Evolutionary conservation across 371 early-diverging fungal genomes (phyloP), one percentile per base, ranked within the genome.

Genomic region (Choanephora cucurbitarum): DNA sequence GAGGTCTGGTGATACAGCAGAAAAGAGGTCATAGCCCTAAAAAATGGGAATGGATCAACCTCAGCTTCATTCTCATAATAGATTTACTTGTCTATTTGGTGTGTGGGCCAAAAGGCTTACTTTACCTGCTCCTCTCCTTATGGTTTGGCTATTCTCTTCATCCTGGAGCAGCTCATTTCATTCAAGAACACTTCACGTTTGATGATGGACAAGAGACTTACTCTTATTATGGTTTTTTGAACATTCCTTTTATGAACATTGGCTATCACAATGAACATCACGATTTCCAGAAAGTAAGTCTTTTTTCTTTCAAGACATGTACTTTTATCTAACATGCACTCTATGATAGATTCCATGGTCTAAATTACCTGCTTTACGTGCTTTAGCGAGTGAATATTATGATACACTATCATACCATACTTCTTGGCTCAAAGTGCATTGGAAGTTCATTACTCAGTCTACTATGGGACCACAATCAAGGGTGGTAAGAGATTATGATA

Each of bases 221-320:
- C 75, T 92, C 92, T 31, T 98, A 98, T 87, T 98, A 98, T 64
- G 98, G 97, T 46, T 71, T 82, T 41, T 78, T 95, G 44, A 98
- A 97, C 75, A 52, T 76, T 41, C 80, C 90, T 40, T 91, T 84
- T 62, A 82, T 92, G 79, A 92, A 92, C 76, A 91, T 94, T 55
- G 92, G 93, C 17, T 94, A 93, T 72, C 98, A 98, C 78, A 97
- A 95, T 73, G 98, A 98, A 80, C 98, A 98, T 80, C 97, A 97
- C 79, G 99, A 98, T 73, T 97, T 93, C 72, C 85, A 80, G 58
- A 82, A 79, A 58, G 82, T 89, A 67, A 54, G 10, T 23, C 39
- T 53, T 22, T 21, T 13, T 49, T 41, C 24, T 31, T 46, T 2
- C 1, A 9, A 49, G n/a, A n/a, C n/a, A n/a, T n/a, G n/a, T n/a